These are phyloP conservation scores for Amanita polypyramis DNA, from an alignment of 768 basidiomycete species.

Conservation along the genomic window DNA sequence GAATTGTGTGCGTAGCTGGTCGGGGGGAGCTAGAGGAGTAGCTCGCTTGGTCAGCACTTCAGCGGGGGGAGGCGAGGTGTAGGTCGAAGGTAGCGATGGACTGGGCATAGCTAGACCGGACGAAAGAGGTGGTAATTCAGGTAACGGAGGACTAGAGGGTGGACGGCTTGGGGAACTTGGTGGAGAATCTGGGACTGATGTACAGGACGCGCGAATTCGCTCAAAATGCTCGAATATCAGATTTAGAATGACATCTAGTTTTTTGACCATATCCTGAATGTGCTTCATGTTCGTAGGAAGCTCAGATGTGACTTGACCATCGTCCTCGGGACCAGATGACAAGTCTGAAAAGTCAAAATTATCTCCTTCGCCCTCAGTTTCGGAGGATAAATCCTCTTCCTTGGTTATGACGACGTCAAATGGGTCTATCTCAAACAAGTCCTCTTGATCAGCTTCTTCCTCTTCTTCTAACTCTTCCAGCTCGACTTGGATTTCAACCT, in stretches of 20 bases:
- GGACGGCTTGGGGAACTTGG: constrained; percentile 11
- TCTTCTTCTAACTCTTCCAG: constrained; percentile 81
- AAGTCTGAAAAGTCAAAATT: constrained; percentile 55
- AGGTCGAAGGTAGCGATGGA: neutral
- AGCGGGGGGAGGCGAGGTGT: constrained; percentile 15
- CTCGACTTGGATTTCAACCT: constrained; percentile 98
- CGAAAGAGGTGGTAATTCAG: constrained; percentile 26
- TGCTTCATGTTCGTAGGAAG: constrained; percentile 51
- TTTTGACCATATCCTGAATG: constrained; percentile 81
- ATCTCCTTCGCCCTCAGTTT: constrained; percentile 39
- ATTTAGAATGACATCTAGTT: constrained; percentile 81
- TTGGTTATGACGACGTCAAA: constrained; percentile 81
- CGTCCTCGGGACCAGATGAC: constrained; percentile 59
- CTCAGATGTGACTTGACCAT: constrained; percentile 25
- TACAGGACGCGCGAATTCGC: constrained; percentile 22
- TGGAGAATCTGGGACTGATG: neutral
- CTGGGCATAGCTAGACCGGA: neutral
- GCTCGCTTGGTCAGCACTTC: constrained; percentile 14
- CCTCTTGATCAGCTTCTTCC: constrained; percentile 38
- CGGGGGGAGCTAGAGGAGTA: neutral
- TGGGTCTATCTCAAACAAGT: constrained; percentile 68
- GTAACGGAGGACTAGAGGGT: constrained; percentile 17
- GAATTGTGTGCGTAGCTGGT: constrained; percentile 52
- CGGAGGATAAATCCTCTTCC: constrained; percentile 52
- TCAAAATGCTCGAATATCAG: constrained; percentile 83